Conservation (phyloP, 257 asterid species). For the Eustoma russellianum region DNA sequence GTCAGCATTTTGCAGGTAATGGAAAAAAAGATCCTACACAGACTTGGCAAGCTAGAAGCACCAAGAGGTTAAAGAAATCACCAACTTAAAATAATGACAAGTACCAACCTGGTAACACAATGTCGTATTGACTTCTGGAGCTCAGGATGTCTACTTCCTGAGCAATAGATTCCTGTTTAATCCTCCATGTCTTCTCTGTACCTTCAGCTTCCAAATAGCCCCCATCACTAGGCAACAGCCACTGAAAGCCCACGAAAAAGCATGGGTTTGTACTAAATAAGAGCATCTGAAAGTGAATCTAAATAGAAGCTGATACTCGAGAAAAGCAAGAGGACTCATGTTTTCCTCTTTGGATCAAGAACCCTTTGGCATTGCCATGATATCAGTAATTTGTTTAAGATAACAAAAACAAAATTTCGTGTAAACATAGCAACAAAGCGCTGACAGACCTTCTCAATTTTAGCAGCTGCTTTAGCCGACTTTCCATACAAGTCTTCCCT, state of each 20-base stretch:
- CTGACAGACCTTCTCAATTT: conserved; percentile 62
- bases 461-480: conserved; percentile 79
- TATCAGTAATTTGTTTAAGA: background rate
- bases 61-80: no score
- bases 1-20: background rate
- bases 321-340: no score
- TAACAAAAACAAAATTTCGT: no score
- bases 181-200: conserved; percentile 80
- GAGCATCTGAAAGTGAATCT: no score
- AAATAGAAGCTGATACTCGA: no score
- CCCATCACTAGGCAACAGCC: conserved; percentile 81
- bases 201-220: conserved; percentile 83
- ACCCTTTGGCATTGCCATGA: background rate
- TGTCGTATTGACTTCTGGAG: conserved; percentile 69
- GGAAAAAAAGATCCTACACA: no score
- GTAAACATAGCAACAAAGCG: no score
- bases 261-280: background rate
- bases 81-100: no score
- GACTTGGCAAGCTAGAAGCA: no score
- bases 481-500: conserved; percentile 64
- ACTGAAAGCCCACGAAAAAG: conserved; percentile 32
- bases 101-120: conserved; percentile 78
- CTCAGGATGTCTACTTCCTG: conserved; percentile 67
- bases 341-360: background rate
- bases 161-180: conserved; percentile 68